phyloP scores from a whole-genome alignment of 768 basidiomycete species.

The Panaeolus papilionaceus region DNA sequence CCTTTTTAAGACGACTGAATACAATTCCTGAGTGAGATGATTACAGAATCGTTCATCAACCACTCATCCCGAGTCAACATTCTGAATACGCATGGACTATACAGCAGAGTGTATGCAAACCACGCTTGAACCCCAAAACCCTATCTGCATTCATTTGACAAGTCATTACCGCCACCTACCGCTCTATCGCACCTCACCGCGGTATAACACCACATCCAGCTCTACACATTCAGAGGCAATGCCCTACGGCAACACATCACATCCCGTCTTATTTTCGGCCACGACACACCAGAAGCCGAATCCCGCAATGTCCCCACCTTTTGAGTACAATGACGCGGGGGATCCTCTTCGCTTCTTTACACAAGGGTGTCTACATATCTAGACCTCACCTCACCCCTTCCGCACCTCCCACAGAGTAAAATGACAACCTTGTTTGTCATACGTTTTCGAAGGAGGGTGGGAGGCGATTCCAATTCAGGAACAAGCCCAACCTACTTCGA shows the following conservation, averaged over 20 bases:
- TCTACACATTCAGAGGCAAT: neutral
- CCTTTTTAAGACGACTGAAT: neutral
- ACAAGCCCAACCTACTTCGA: neutral
- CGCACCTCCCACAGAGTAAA: neutral
- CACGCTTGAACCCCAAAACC: constrained; percentile 4
- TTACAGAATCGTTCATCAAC: neutral
- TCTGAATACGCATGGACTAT: neutral
- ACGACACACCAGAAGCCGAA: constrained; percentile 4
- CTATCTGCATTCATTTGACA: neutral
- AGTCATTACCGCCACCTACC: neutral
- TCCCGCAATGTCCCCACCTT: neutral
- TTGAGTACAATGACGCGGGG: neutral
- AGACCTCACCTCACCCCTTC: neutral
- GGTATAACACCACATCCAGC: neutral
- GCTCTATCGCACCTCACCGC: neutral
- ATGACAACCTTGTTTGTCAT: neutral
- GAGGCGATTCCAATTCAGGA: neutral
- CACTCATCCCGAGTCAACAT: neutral
- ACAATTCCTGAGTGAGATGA: neutral
- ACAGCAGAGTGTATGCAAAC: neutral
- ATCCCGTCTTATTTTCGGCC: neutral
- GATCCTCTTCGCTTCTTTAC: neutral
- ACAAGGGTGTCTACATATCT: neutral
- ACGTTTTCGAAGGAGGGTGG: neutral
- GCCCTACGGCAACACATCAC: neutral